Percentiles rank a stretch among this genome's conserved stretches.
Evolutionary conservation across 257 asterid species (phyloP).

Genomic region (Primulina eburnea): DNA sequence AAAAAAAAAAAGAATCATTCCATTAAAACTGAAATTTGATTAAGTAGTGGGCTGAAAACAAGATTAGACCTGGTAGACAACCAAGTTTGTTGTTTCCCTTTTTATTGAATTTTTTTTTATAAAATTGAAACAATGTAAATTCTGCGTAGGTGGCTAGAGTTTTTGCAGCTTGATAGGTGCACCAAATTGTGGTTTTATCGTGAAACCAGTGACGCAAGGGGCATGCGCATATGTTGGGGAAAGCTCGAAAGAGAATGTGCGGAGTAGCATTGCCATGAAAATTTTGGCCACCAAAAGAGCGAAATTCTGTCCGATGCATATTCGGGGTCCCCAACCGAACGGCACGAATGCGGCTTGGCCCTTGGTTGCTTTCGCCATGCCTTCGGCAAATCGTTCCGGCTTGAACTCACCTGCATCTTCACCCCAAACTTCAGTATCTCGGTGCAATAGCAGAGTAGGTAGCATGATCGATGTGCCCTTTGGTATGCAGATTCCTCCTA

Average conservation of each 20-base stretch:
- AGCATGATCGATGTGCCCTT: slow-evolving; percentile 27
- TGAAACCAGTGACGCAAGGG: slow-evolving; percentile 19
- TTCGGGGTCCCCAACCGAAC: slow-evolving; percentile 41
- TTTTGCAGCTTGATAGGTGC: slow-evolving; percentile 29
- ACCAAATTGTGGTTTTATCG: slow-evolving; percentile 32
- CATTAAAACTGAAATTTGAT: too few relatives aligned
- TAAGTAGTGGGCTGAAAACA: too few relatives aligned
- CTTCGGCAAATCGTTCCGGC: slow-evolving; percentile 33
- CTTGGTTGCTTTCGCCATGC: slow-evolving; percentile 36
- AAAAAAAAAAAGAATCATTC: too few relatives aligned
- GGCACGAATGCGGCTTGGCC: slow-evolving; percentile 33
- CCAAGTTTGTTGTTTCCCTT: too few relatives aligned
- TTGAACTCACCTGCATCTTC: slow-evolving; percentile 33
- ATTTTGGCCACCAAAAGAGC: slow-evolving; percentile 30
- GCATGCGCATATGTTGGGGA: slow-evolving; percentile 25
- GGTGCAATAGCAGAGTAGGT: slow-evolving; percentile 28
- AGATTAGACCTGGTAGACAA: too few relatives aligned
- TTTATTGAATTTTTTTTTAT: too few relatives aligned
- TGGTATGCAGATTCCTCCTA: slow-evolving; percentile 27
- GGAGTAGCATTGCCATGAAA: slow-evolving; percentile 21
- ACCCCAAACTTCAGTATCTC: slow-evolving; percentile 33
- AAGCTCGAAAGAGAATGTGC: slow-evolving; percentile 26
- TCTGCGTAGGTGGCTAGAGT: slow-evolving; percentile 7
- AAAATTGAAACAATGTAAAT: too few relatives aligned
- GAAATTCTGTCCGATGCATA: slow-evolving; percentile 29